Percentiles rank a stretch among this genome's conserved stretches.
These are phyloP conservation scores for Chalaropsis ovoidea DNA, from an alignment of 2,329 filamentous ascomycete species.

Conservation along the genomic window DNA sequence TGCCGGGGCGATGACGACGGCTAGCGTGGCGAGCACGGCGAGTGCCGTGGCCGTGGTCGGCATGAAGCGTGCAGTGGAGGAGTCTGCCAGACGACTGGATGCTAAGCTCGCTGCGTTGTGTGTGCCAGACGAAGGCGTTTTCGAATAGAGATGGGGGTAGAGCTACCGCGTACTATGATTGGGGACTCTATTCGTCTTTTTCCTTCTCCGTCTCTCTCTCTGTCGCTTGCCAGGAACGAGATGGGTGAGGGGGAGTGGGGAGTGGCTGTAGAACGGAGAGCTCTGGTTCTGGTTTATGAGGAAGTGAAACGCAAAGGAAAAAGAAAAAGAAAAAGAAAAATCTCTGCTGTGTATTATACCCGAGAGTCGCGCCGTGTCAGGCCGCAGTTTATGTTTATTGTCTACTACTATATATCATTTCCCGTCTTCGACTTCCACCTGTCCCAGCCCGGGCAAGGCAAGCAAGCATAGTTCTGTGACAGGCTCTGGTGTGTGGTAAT, in stretches of 20 bases:
- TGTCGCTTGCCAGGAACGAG: not conserved
- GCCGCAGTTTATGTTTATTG: conserved; percentile 9
- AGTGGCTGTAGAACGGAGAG: no score
- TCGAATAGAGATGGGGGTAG: conserved; percentile 26
- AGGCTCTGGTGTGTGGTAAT: not conserved
- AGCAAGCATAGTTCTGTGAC: not conserved
- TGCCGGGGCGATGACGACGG: conserved; percentile 38
- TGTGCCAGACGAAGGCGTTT: conserved; percentile 45
- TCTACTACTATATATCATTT: not conserved
- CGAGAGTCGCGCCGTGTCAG: not conserved
- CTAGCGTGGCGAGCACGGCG: conserved; percentile 34
- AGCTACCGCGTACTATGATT: not conserved
- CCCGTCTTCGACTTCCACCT: not conserved
- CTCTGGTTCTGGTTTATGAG: not conserved
- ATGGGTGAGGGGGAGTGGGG: not conserved
- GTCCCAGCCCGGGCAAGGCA: not conserved
- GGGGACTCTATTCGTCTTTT: not conserved
- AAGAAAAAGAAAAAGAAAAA: not conserved
- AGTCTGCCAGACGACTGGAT: conserved; percentile 50
- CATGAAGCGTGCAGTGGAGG: conserved; percentile 48
- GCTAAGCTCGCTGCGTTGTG: conserved; percentile 46
- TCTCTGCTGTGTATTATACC: conserved; percentile 16
- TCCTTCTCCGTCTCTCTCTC: not conserved
- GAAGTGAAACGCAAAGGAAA: not conserved
- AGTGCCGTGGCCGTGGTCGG: conserved; percentile 41